Evolutionary conservation across 2,329 filamentous ascomycete species (phyloP), one percentile per base, ranked within the genome.

Genomic region (Talaromyces funiculosus): DNA sequence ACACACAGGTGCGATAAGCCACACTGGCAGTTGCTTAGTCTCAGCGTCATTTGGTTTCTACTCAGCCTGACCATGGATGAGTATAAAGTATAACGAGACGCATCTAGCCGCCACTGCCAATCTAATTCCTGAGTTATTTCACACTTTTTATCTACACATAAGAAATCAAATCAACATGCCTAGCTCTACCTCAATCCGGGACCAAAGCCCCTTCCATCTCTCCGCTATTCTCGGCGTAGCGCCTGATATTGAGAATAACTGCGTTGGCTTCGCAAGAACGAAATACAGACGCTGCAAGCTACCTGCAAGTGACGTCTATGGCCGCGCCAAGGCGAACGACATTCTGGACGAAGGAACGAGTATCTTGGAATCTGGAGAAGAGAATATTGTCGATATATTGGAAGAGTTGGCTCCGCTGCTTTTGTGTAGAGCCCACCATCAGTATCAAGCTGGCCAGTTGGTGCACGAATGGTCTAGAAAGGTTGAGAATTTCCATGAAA

Each of bases 401-500:
- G 49, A 65, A 35, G 47, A 66, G 14, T 29, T 71, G 7, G 68
- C 68, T n/a, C 66, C 66, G 24, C 33, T 63, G 33, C 65, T 66
- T 8, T 45, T 71, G 29, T 70, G 69, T 54, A 64, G 10, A 22
- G 33, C 47, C 2, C 63, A 43, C 3, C 68, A 69, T 47, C 66
- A 69, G 35, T 18, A 31, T 7, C 67, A 68, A 43, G 67, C 66
- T n/a, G n/a, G 18, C 9, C 12, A 18, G 2, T 16, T 59, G 24
- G 55, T 47, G 3, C 12, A 35, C 0, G 29, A 59, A 12, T 62
- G 55, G 55, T 20, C 38, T 22, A 10, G 18, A 3, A 40, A 58
- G 31, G 55, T 62, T 3, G 47, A 54, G 22, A 49, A 55, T n/a
- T 57, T 61, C 12, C 29, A 58, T 12, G 47, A 55, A 35, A 49